Conservation (phyloP, 2,329 filamentous ascomycete species). For the Tetracladium maxilliforme region DNA sequence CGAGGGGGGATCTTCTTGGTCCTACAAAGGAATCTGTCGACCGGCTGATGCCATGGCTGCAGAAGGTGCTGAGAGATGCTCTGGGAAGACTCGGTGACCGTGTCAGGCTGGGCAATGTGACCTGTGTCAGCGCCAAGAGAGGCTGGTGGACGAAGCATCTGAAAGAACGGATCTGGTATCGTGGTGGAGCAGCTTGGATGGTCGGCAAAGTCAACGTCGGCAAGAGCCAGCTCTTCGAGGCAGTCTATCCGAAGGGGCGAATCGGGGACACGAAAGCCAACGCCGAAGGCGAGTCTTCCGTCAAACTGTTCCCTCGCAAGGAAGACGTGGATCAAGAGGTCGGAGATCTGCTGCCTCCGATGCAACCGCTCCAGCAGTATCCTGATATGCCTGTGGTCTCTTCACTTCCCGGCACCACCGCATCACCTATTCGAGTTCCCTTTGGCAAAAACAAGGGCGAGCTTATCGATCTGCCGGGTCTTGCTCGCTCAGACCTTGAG, state of each 20-base stretch:
- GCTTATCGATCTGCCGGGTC: constrained; percentile 80
- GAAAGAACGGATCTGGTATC: constrained; percentile 71
- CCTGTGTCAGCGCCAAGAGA: constrained; percentile 72
- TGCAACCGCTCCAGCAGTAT: constrained; percentile 57
- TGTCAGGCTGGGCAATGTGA: constrained; percentile 75
- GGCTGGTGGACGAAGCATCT: constrained; percentile 84
- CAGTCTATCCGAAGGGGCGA: constrained; percentile 68
- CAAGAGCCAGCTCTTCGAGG: constrained; percentile 83
- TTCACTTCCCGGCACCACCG: constrained; percentile 80
- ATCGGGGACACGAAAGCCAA: constrained; percentile 18
- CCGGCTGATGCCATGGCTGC: constrained; percentile 70
- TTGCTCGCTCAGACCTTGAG: constrained; percentile 61
- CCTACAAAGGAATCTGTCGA: constrained; percentile 77
- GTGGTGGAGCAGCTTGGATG: constrained; percentile 84
- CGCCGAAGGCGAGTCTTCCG: neutral
- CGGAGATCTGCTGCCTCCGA: constrained; percentile 55
- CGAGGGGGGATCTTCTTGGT: constrained; percentile 72
- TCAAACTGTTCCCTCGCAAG: neutral
- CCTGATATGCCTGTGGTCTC: constrained; percentile 80
- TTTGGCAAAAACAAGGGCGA: constrained; percentile 81
- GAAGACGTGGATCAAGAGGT: constrained; percentile 11
- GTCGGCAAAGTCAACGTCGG: constrained; percentile 98
- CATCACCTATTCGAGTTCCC: constrained; percentile 83
- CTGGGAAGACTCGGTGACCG: constrained; percentile 53
- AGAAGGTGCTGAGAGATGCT: constrained; percentile 60